A percentile compares a stretch with the other conserved stretches of the same genome.
phyloP scores from a whole-genome alignment of 2,329 filamentous ascomycete species.

The Waltergamsia citrina region DNA sequence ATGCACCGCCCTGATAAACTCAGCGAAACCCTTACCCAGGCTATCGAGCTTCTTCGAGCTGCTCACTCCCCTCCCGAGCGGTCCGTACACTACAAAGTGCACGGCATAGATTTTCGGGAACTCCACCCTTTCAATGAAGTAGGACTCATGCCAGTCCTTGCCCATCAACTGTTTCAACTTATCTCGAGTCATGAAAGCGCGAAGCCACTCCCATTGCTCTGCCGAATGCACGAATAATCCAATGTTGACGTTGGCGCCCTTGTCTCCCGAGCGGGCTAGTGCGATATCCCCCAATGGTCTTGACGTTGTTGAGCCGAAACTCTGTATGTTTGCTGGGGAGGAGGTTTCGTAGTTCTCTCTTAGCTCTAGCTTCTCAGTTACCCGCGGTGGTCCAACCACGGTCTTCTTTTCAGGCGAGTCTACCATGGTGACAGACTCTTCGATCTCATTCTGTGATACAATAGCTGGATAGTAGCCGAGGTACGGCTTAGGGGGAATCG shows the following conservation, averaged over 20 bases:
- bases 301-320: conserved; percentile 10
- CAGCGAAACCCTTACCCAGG: conserved; percentile 42
- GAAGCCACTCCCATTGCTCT: conserved; percentile 35
- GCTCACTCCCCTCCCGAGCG: conserved; percentile 33
- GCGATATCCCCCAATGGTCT: conserved; percentile 18
- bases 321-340: conserved; percentile 7
- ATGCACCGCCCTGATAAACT: conserved; percentile 28
- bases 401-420: conserved; percentile 6
- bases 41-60: conserved; percentile 35
- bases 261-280: conserved; percentile 25
- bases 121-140: conserved; percentile 36
- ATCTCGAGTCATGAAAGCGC: conserved; percentile 26
- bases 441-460: conserved; percentile 17
- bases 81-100: conserved; percentile 39
- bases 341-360: conserved; percentile 9
- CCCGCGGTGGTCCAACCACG: conserved; percentile 8
- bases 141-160: conserved; percentile 17
- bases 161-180: conserved; percentile 25
- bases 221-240: conserved; percentile 32
- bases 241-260: conserved; percentile 31
- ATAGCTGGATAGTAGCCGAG: conserved; percentile 13
- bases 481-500: conserved; percentile 17
- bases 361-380: conserved; percentile 7
- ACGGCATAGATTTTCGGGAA: conserved; percentile 33
- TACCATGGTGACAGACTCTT: conserved; percentile 15